phyloP scores from a whole-genome alignment of 495 filamentous ascomycete genomes.

The Penicillium malachiteum region DNA sequence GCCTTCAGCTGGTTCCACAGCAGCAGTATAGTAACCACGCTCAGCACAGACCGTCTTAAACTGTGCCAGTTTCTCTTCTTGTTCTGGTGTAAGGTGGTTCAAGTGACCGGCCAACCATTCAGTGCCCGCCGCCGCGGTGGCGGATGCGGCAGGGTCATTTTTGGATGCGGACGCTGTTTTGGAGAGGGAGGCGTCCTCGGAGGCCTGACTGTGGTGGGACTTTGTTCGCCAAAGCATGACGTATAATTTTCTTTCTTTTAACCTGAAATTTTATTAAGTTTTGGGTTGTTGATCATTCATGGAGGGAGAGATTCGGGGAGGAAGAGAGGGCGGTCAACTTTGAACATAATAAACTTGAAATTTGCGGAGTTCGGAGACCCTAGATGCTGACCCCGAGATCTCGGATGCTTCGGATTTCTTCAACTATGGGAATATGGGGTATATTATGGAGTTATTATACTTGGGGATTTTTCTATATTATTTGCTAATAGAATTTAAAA shows the following conservation, averaged over 20 bases:
- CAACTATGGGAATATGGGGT: background rate
- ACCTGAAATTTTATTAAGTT: background rate
- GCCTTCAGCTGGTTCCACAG: conserved; percentile 30
- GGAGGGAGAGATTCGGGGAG: conserved; percentile 6
- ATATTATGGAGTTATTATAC: background rate
- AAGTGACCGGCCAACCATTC: conserved; percentile 63
- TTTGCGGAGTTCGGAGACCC: conserved; percentile 6
- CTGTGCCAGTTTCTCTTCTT: conserved; percentile 60
- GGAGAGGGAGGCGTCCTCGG: conserved; percentile 22
- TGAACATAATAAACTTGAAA: background rate
- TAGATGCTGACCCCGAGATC: background rate
- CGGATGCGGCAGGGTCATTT: conserved; percentile 43
- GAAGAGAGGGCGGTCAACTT: conserved; percentile 4
- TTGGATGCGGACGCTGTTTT: conserved; percentile 30
- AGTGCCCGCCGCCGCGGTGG: conserved; percentile 40
- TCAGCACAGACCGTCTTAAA: conserved; percentile 69
- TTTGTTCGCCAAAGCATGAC: conserved; percentile 40
- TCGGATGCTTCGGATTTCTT: background rate
- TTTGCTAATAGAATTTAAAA: too few species aligned
- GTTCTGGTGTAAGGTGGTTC: conserved; percentile 66
- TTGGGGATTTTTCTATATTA: too few species aligned
- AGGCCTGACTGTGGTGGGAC: conserved; percentile 31
- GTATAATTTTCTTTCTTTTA: background rate
- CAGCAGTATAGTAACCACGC: conserved; percentile 63
- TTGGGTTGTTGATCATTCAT: background rate